Conservation (phyloP, 305 asterid genomes). For the Andrographis paniculata region DNA sequence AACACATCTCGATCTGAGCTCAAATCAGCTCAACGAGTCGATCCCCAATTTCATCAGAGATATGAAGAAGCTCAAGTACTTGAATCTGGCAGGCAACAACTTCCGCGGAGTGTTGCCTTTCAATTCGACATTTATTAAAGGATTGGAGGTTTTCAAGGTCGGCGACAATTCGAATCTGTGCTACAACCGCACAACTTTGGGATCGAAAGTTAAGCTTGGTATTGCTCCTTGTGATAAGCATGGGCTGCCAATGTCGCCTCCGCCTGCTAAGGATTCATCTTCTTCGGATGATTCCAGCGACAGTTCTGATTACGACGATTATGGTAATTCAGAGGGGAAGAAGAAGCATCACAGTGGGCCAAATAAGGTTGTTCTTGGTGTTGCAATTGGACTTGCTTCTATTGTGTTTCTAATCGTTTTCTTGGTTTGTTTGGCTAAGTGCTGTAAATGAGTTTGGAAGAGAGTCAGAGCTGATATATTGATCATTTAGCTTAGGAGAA, state of each 20-base stretch:
- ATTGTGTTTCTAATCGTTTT: slow-evolving; percentile 74
- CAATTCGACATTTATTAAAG: slow-evolving; percentile 55
- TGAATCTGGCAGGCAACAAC: slow-evolving; percentile 65
- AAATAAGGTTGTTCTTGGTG: slow-evolving; percentile 82
- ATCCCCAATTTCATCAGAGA: slow-evolving; percentile 59
- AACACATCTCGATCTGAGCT: slow-evolving; percentile 73
- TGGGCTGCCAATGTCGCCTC: slow-evolving; percentile 75
- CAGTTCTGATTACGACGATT: slow-evolving; percentile 32
- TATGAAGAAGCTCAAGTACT: slow-evolving; percentile 60
- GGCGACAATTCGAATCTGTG: slow-evolving; percentile 75
- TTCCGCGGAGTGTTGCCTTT: slow-evolving; percentile 85
- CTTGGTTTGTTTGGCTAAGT: slow-evolving; percentile 64
- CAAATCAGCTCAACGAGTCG: slow-evolving; percentile 74
- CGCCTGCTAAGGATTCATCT: slow-evolving; percentile 59
- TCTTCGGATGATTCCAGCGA: slow-evolving; percentile 33
- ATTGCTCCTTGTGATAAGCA: slow-evolving; percentile 76
- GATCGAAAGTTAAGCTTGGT: slow-evolving; percentile 74
- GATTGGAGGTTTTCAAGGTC: slow-evolving; percentile 50
- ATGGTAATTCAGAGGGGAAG: slow-evolving; percentile 28
- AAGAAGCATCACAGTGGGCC: slow-evolving; percentile 58
- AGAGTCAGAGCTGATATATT: slow-evolving; percentile 11
- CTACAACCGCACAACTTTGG: slow-evolving; percentile 47
- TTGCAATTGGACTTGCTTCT: slow-evolving; percentile 78
- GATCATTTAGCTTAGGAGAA: slow-evolving; percentile 24
- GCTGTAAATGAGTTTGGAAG: slow-evolving; percentile 52